Percentiles rank a stretch among this genome's conserved stretches.
Evolutionary conservation across 371 early-diverging fungal species (phyloP).

Genomic region (Gilbertella persicaria): DNA sequence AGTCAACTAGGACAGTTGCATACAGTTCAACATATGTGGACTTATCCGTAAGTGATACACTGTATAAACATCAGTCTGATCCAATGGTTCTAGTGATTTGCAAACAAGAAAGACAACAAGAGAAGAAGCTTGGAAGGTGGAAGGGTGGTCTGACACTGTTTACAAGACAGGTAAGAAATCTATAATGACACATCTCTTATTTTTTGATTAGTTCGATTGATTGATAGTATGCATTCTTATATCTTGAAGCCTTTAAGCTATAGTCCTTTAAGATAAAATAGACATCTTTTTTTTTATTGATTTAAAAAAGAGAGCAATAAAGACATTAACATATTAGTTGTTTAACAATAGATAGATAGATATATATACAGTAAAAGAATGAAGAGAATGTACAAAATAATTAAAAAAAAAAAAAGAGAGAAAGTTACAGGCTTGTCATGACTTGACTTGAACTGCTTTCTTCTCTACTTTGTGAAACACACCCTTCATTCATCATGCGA

Average conservation of each 20-base stretch:
- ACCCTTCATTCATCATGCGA: slow-evolving; percentile 17
- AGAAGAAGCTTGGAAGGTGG: slow-evolving; percentile 90
- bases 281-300: slow-evolving; percentile 1
- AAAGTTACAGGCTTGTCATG: too few relatives aligned
- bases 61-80: slow-evolving; percentile 77
- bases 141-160: slow-evolving; percentile 94
- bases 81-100: slow-evolving; percentile 66
- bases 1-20: slow-evolving; percentile 88
- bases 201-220: slow-evolving; percentile 66
- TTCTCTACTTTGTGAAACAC: slow-evolving; percentile 28
- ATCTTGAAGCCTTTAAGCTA: slow-evolving; percentile 83
- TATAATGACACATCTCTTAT: background rate
- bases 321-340: background rate
- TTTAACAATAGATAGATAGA: too few relatives aligned
- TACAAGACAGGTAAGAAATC: slow-evolving; percentile 74
- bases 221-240: slow-evolving; percentile 81
- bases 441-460: too few relatives aligned
- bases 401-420: too few relatives aligned
- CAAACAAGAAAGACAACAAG: slow-evolving; percentile 86
- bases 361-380: too few relatives aligned
- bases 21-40: slow-evolving; percentile 94
- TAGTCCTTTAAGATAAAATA: slow-evolving; percentile 68
- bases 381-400: too few relatives aligned
- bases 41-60: slow-evolving; percentile 81
- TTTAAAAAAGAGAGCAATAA: background rate